Conservation (phyloP, 257 asterid genomes). For the Coffea canephora region DNA sequence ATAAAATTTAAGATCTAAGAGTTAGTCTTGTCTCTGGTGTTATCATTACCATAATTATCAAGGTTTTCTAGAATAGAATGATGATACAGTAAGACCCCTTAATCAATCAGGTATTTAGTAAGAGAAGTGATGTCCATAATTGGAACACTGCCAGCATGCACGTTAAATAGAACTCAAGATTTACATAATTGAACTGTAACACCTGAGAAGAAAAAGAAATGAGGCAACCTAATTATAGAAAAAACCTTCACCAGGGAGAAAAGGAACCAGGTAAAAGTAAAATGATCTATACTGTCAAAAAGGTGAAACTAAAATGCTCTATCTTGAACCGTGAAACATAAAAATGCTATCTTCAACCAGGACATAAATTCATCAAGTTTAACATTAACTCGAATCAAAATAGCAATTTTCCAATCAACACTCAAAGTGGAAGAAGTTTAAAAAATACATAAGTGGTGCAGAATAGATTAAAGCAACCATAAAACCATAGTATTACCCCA, state of each 20-base stretch:
- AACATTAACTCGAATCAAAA: neutral
- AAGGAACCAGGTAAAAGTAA: neutral
- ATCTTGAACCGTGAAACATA: neutral
- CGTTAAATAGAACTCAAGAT: too few species aligned
- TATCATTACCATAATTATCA: neutral
- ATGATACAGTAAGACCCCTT: neutral
- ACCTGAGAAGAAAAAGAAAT: neutral
- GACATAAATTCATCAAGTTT: neutral
- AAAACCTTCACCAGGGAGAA: neutral
- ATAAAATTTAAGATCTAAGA: neutral
- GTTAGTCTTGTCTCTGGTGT: neutral
- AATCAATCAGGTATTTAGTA: neutral
- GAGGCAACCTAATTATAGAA: neutral
- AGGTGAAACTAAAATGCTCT: neutral
- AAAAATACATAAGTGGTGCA: neutral
- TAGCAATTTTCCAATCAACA: neutral
- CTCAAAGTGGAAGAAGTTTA: neutral
- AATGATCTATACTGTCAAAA: neutral
- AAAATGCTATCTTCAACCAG: neutral
- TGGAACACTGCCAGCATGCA: neutral
- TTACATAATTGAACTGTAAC: too few species aligned
- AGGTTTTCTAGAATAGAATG: neutral
- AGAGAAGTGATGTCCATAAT: neutral
- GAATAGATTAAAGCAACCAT: neutral
- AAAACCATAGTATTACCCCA: slow-evolving; percentile 37